Base-by-base conservation (phyloP, 306 rosid genomes). In the Castanea mollissima region DNA sequence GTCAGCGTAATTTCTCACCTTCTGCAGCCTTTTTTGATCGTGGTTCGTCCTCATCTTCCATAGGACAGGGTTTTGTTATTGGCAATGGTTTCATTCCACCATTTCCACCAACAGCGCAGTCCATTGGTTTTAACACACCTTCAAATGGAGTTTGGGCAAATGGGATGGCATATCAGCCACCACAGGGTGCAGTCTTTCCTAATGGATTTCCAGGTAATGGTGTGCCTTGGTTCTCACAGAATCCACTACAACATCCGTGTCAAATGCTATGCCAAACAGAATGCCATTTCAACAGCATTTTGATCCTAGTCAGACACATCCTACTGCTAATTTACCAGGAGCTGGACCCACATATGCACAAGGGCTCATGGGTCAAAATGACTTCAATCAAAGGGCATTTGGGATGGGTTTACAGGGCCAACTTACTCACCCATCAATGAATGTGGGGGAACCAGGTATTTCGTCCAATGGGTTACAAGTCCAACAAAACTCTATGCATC, bases 121-220 rank as follows among this genome's bases (percentile, higher is more conserved):
- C 87, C 16, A 38, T 83, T 31, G 76, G 75, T 34, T 86, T 86
- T 38, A 73, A 83, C 59, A 55, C 83, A 20, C 59, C 76, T 31
- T 3, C 86, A 60, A 92, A 80, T 27, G 89, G 84, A 76, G 78
- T 85, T 81, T 88, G 97, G 98, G 32, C 87, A 58, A 81, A 81
- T 21, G 88, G 90, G 72, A 78, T 74, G 86, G 78, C 76, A 31
- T 63, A 74, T 76, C 91, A 80, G 84, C 93, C 80, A 73, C 92
- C 86, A 58, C 93, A 75, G 65, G 72, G 76, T 64, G 78, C 78
- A 6, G 23, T 82, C 68, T 74, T 89, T 81, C 89, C 89, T 15
- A 86, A 78, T 76, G 88, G 85, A 55, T 81, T 89, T 76, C 88
- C 92, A 21, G 19, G 78, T 52, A 90, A 86, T 85, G 82, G 73